A percentile compares a stretch with the other conserved stretches of the same genome.
Conservation (phyloP, 805 yeast species). For the Saccharomycopsis malanga region DNA sequence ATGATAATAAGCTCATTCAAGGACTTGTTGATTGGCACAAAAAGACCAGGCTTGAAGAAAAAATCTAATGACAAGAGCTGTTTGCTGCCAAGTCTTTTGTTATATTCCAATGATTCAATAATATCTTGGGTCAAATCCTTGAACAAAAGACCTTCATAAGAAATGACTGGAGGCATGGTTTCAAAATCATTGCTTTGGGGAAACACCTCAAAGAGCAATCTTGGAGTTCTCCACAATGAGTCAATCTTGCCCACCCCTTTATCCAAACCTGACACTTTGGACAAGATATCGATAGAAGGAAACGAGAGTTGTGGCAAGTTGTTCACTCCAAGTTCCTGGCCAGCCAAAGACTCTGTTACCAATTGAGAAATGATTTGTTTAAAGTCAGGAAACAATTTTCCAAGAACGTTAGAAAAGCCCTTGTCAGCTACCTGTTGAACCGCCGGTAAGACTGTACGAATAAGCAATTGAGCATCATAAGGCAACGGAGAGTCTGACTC, state of each 20-base stretch:
- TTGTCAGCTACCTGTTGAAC: slow-evolving; percentile 33
- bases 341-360: slow-evolving; percentile 14
- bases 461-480: slow-evolving; percentile 42
- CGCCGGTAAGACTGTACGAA: slow-evolving; percentile 48
- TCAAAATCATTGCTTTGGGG: slow-evolving; percentile 44
- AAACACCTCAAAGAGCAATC: slow-evolving; percentile 56
- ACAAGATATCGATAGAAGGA: slow-evolving; percentile 34
- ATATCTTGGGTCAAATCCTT: slow-evolving; percentile 73
- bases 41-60: slow-evolving; percentile 59
- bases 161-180: slow-evolving; percentile 52
- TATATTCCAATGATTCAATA: slow-evolving; percentile 76
- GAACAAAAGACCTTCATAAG: slow-evolving; percentile 54
- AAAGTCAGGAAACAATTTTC: slow-evolving; percentile 34
- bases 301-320: slow-evolving; percentile 25
- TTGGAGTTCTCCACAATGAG: slow-evolving; percentile 59
- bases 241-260: slow-evolving; percentile 47
- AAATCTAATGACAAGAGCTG: slow-evolving; percentile 70
- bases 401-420: slow-evolving; percentile 23
- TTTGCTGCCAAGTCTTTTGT: slow-evolving; percentile 78
- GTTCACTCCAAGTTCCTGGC: slow-evolving; percentile 2
- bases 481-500: slow-evolving; percentile 31
- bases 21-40: slow-evolving; percentile 68
- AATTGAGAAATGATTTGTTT: not conserved
- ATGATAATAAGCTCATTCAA: slow-evolving; percentile 56
- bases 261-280: slow-evolving; percentile 29